Percentiles rank a stretch among this genome's conserved stretches.
Conservation (phyloP, 2,329 filamentous ascomycete species). For the Pezicula neosporulosa region DNA sequence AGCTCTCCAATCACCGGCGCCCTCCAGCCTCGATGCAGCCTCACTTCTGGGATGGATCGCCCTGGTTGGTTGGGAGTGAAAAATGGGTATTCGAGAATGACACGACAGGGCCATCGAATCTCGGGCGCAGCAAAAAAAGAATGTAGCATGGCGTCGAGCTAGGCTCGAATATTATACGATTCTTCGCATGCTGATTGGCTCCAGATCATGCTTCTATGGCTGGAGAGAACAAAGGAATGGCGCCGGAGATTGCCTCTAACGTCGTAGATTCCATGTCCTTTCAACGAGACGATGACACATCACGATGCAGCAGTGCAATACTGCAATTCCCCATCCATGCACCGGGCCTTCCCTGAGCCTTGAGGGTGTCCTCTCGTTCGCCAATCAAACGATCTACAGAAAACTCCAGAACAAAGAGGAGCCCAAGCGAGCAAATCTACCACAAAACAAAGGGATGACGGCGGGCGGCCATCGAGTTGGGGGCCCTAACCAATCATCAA, state of each 20-base stretch:
- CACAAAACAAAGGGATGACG: conserved; percentile 2
- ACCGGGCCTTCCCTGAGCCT: not conserved
- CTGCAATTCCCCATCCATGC: conserved; percentile 11
- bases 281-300: conserved; percentile 23
- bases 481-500: not conserved
- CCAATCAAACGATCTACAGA: conserved; percentile 17
- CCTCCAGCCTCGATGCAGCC: conserved; percentile 15
- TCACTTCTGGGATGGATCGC: conserved; percentile 9
- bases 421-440: not conserved
- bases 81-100: conserved; percentile 18
- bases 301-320: conserved; percentile 20
- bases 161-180: too few species aligned
- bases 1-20: conserved; percentile 6
- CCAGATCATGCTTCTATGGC: conserved; percentile 10
- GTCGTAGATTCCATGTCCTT: conserved; percentile 18
- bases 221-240: conserved; percentile 10
- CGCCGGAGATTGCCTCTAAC: conserved; percentile 24
- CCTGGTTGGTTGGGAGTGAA: conserved; percentile 13
- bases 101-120: conserved; percentile 14
- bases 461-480: not conserved
- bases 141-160: not conserved
- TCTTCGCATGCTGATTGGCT: conserved; percentile 9
- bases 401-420: conserved; percentile 10
- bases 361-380: not conserved
- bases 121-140: conserved; percentile 15